Evolutionary conservation across 345 rosid genomes (phyloP).

Genomic region (Syzygium grande): DNA sequence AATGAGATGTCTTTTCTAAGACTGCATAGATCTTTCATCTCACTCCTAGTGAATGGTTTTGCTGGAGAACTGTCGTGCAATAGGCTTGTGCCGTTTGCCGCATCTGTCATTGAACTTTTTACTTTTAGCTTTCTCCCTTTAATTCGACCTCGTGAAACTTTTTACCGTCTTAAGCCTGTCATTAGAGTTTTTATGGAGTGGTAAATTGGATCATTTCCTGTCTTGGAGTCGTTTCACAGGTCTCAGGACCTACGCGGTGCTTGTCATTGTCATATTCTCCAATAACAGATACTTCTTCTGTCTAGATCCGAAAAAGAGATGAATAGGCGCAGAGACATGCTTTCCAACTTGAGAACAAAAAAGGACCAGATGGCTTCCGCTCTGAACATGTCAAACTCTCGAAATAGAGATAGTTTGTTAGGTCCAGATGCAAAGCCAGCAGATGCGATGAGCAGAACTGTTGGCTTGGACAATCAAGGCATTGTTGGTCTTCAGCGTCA

Average conservation of each 20-base stretch:
- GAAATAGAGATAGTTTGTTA: constrained; percentile 29
- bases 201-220: not conserved
- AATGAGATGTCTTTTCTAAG: not conserved
- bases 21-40: not conserved
- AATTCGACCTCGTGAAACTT: not conserved
- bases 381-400: constrained; percentile 32
- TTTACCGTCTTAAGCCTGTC: not conserved
- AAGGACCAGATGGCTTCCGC: constrained; percentile 27
- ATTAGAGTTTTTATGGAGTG: not conserved
- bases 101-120: not conserved
- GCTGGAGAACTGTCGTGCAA: not conserved
- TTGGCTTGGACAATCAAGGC: constrained; percentile 31
- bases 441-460: constrained; percentile 17
- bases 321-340: constrained; percentile 35
- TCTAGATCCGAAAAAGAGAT: constrained; percentile 34
- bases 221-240: not conserved
- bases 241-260: not conserved
- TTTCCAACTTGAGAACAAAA: constrained; percentile 25
- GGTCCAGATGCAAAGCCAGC: constrained; percentile 31
- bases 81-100: not conserved
- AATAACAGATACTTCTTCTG: not conserved
- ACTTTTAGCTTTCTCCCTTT: not conserved
- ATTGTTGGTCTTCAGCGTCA: constrained; percentile 33
- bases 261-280: not conserved
- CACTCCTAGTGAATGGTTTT: not conserved